phyloP scores from a whole-genome alignment of 2,329 filamentous ascomycete species.

The Pleurostoma richardsiae region DNA sequence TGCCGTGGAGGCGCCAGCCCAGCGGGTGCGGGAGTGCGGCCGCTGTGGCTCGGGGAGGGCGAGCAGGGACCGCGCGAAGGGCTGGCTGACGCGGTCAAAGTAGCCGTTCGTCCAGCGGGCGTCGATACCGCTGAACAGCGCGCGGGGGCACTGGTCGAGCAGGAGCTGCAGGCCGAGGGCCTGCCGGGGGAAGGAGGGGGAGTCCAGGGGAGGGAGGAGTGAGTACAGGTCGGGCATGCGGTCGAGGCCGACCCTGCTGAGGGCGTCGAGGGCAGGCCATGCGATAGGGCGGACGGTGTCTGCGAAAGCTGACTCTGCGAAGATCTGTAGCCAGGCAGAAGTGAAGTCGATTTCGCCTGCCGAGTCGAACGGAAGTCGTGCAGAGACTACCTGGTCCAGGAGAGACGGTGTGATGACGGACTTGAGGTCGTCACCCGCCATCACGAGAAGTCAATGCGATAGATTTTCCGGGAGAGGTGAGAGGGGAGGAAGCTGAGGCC shows the following conservation, averaged over 20 bases:
- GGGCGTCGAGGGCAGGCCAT: slow-evolving; percentile 13
- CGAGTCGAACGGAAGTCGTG: background rate
- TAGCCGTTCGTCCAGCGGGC: slow-evolving; percentile 16
- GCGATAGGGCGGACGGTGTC: background rate
- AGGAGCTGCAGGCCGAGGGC: slow-evolving; percentile 19
- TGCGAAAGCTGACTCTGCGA: background rate
- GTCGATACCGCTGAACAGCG: slow-evolving; percentile 16
- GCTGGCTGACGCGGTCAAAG: slow-evolving; percentile 16
- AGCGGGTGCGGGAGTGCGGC: slow-evolving; percentile 12
- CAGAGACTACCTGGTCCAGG: slow-evolving; percentile 8
- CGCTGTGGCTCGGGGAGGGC: slow-evolving; percentile 8
- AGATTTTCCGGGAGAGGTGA: too few relatives aligned
- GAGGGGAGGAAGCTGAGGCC: too few relatives aligned
- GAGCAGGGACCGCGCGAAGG: slow-evolving; percentile 8
- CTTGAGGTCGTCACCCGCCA: slow-evolving; percentile 3
- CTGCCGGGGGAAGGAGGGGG: slow-evolving; percentile 15
- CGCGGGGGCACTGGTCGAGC: slow-evolving; percentile 18
- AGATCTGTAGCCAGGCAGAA: background rate
- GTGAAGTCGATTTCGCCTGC: background rate
- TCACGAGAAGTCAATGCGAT: background rate
- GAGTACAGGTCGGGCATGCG: slow-evolving; percentile 15
- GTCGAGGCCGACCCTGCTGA: slow-evolving; percentile 15
- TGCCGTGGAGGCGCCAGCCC: slow-evolving; percentile 12
- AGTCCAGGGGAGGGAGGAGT: slow-evolving; percentile 15
- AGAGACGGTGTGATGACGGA: slow-evolving; percentile 10